Base-by-base conservation (phyloP, 805 yeast genomes). In the Saccharomyces kudriavzevii region DNA sequence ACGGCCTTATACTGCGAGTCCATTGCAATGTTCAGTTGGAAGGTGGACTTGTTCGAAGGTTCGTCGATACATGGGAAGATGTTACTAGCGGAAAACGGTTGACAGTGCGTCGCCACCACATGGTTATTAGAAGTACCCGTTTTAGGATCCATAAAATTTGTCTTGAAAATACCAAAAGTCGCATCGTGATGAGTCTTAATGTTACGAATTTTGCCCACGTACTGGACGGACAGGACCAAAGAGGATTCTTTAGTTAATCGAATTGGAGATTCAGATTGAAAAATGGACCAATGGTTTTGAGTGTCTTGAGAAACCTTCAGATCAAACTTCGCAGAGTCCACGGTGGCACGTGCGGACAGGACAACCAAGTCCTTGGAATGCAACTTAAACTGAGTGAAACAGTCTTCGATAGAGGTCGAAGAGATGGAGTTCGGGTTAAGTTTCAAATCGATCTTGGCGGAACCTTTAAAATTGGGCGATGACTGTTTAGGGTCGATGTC, bases 11-110 rank as follows among this genome's bases (percentile, higher is more conserved):
- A 83, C 49, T 65, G 67, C 8, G 64, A 48, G 24, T 60, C 54
- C 0, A 85, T 76, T n/a, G 68, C 75, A 26, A 86, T 66, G 1
- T 77, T 62, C 29, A 87, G 67, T 53, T 75, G 65, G 54, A 83
- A 74, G 0, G 78, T 73, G 4, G 81, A 75, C 62, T 84, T 85
- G 30, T 70, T 66, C n/a, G 71, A 60, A 5, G 82, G 75, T 60
- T 85, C 90, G 65, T 87, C 94, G 11, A 86, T 62, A 60, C 85
- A 80, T 2, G 95, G 95, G 61, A 83, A 83, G 11, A 87, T 77
- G 49, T 64, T 62, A 58, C 85, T 74, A 3, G 89, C 84, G 57
- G 77, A 83, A 17, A 75, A 74, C 0, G 94, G 90, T 64, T 86
- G 91, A 46, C 82, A 76, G 62, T 87, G 94, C 1, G 94, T 84